These are phyloP conservation scores for Glebionis coronaria DNA, from an alignment of 129 eudicot genomes.

Conservation along the genomic window DNA sequence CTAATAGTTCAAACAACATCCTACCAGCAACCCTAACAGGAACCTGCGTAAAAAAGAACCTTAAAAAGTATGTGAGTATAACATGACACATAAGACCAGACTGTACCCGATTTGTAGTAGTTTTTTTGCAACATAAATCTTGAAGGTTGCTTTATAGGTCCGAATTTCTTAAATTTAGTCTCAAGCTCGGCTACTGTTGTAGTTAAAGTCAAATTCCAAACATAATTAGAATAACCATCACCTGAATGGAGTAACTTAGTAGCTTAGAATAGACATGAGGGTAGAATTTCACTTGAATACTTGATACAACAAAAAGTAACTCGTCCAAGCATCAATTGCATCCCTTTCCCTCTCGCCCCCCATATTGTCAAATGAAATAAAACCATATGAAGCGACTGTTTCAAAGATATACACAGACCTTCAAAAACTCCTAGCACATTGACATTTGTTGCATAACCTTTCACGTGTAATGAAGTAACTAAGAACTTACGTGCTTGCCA, in stretches of 20 bases:
- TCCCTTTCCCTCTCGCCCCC: too few species aligned
- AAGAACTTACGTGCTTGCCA: constrained; percentile 75
- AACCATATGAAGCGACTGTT: background rate
- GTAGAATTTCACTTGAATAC: background rate
- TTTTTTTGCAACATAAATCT: too few species aligned
- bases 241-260: constrained; percentile 33
- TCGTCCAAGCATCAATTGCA: background rate
- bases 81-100: constrained; percentile 11
- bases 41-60: constrained; percentile 37
- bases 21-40: constrained; percentile 77
- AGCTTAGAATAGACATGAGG: constrained; percentile 1
- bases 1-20: constrained; percentile 61
- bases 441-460: constrained; percentile 57
- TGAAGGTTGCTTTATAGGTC: constrained; percentile 69
- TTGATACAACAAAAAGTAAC: background rate
- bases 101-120: too few species aligned
- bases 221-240: constrained; percentile 69
- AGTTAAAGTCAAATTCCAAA: constrained; percentile 63
- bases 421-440: constrained; percentile 60
- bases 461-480: constrained; percentile 60
- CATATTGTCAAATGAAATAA: background rate
- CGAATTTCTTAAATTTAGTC: constrained; percentile 64
- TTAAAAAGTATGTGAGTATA: constrained; percentile 13
- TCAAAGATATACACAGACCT: constrained; percentile 55
- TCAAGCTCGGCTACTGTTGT: constrained; percentile 63